Percentiles rank a stretch among this genome's conserved stretches.
These are phyloP conservation scores for Penicillium cosmopolitanum DNA, from an alignment of 495 filamentous ascomycete genomes.

Conservation along the genomic window DNA sequence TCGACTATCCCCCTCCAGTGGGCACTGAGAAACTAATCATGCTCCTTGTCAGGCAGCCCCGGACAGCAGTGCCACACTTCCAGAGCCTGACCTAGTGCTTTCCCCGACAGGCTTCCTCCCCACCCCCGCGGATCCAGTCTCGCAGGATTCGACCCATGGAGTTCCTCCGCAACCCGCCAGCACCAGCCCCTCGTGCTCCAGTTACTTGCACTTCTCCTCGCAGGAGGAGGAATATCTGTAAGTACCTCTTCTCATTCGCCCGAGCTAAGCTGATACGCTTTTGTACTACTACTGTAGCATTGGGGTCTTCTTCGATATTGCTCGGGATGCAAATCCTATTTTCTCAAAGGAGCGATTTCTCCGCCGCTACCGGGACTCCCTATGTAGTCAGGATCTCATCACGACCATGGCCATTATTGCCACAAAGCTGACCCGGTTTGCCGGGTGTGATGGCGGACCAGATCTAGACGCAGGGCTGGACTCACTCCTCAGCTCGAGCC, in stretches of 20 bases:
- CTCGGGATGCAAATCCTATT: constrained; percentile 33
- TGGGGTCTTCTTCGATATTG: constrained; percentile 24
- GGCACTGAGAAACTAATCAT: neutral
- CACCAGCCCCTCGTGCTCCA: constrained; percentile 2
- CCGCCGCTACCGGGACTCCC: constrained; percentile 19
- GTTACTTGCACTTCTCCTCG: constrained; percentile 9
- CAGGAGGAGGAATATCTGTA: constrained; percentile 17
- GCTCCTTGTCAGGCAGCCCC: neutral
- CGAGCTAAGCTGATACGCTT: constrained; percentile 8
- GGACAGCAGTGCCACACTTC: constrained; percentile 1
- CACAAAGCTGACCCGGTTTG: constrained; percentile 27
- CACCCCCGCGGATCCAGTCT: neutral
- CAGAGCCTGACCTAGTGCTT: neutral
- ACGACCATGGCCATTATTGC: constrained; percentile 28
- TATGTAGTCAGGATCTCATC: constrained; percentile 22
- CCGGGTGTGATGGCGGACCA: constrained; percentile 1
- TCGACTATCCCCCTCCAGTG: neutral
- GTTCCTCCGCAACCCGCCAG: constrained; percentile 7
- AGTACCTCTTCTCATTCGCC: constrained; percentile 6
- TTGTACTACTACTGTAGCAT: constrained; percentile 7
- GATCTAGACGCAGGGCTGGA: constrained; percentile 11
- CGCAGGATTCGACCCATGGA: constrained; percentile 2
- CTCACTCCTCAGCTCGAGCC: constrained; percentile 14
- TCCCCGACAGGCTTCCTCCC: constrained; percentile 5
- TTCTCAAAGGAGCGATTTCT: constrained; percentile 31